Conservation (phyloP, 179 eudicot genomes). For the Sideroxylon spinosum region DNA sequence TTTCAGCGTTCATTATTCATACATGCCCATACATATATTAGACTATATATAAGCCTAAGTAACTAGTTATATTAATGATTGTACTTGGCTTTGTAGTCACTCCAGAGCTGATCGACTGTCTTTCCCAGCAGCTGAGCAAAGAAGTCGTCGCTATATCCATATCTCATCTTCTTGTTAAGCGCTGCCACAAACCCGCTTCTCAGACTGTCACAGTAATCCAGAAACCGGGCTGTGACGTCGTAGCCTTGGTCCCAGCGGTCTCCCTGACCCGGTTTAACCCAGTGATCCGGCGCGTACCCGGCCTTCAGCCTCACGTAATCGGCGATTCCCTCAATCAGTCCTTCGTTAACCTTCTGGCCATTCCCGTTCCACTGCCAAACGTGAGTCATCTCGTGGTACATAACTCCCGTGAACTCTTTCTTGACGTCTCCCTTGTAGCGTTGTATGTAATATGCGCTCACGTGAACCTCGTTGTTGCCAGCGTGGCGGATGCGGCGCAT, state of each 20-base stretch:
- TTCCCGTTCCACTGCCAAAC: constrained; percentile 64
- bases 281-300: constrained; percentile 40
- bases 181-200: constrained; percentile 56
- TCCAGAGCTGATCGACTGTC: constrained; percentile 47
- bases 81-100: constrained; percentile 50
- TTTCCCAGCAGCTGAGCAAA: constrained; percentile 50
- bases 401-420: constrained; percentile 36
- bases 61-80: too few relatives aligned
- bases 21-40: too few relatives aligned
- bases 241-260: constrained; percentile 56
- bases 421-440: constrained; percentile 29
- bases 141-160: constrained; percentile 33
- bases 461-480: constrained; percentile 25
- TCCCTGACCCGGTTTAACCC: constrained; percentile 53
- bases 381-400: constrained; percentile 58
- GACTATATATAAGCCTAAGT: too few relatives aligned
- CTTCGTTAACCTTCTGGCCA: constrained; percentile 32
- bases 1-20: too few relatives aligned
- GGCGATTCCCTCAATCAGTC: constrained; percentile 60
- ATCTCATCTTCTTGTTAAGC: constrained; percentile 54
- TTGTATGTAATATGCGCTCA: constrained; percentile 23
- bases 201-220: constrained; percentile 50
- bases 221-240: constrained; percentile 47
- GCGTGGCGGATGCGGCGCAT: constrained; percentile 29
- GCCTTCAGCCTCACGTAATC: constrained; percentile 64